Percentiles rank a stretch among this genome's conserved stretches.
Conservation (phyloP, 805 yeast species). For the Wickerhamiella alocasiicola region DNA sequence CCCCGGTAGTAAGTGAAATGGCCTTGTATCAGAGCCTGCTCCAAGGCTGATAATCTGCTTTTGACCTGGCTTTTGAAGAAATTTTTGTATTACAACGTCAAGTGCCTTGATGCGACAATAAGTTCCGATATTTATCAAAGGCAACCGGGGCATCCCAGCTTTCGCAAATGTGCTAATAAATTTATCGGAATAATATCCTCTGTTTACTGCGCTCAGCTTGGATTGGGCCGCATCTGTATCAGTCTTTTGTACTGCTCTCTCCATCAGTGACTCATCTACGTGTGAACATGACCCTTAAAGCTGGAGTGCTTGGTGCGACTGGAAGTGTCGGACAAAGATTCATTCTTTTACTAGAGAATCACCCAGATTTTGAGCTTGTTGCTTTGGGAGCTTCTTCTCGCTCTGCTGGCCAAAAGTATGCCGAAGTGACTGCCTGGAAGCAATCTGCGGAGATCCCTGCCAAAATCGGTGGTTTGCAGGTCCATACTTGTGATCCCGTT, state of each 20-base stretch:
- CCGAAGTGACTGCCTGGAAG: slow-evolving; percentile 86
- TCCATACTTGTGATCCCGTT: slow-evolving; percentile 65
- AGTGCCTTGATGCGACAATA: slow-evolving; percentile 38
- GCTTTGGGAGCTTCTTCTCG: slow-evolving; percentile 87
- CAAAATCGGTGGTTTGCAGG: slow-evolving; percentile 46
- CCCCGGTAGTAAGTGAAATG: slow-evolving; percentile 36
- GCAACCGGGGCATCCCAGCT: slow-evolving; percentile 33
- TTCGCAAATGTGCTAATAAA: slow-evolving; percentile 20
- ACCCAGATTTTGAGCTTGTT: slow-evolving; percentile 77
- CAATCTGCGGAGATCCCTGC: slow-evolving; percentile 77
- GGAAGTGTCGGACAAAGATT: slow-evolving; percentile 97
- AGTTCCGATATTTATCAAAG: slow-evolving; percentile 52
- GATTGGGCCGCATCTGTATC: slow-evolving; percentile 51
- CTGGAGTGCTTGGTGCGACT: slow-evolving; percentile 94
- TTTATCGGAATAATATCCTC: slow-evolving; percentile 37
- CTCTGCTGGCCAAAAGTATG: slow-evolving; percentile 82
- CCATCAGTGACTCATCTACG: slow-evolving; percentile 12
- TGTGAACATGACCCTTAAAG: slow-evolving; percentile 12
- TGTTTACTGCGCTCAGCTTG: slow-evolving; percentile 34
- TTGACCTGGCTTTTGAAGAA: slow-evolving; percentile 24
- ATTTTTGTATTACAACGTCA: slow-evolving; percentile 31
- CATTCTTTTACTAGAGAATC: slow-evolving; percentile 67
- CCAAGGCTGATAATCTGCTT: slow-evolving; percentile 56
- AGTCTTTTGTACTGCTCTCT: slow-evolving; percentile 38
- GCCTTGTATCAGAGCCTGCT: slow-evolving; percentile 68